Conservation (phyloP, 2,329 filamentous ascomycete genomes). For the Mycosphaerelloides madeirae region DNA sequence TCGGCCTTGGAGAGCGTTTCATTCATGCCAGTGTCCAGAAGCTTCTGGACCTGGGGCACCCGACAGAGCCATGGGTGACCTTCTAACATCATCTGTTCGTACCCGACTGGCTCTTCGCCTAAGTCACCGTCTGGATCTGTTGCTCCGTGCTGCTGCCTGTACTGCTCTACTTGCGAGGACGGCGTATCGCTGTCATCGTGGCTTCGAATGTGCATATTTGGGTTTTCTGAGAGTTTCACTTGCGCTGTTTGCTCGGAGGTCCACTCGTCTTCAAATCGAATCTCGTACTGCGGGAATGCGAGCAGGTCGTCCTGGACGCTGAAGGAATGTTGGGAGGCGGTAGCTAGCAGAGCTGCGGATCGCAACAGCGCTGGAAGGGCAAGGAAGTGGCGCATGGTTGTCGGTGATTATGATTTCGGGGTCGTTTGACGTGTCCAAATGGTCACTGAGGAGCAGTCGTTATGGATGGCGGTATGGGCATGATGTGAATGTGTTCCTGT, state of each 20-base stretch:
- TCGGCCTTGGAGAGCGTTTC: conserved; percentile 49
- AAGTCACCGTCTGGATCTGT: conserved; percentile 8
- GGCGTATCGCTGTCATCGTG: conserved; percentile 1
- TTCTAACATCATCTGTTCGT: conserved; percentile 70
- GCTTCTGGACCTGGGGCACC: conserved; percentile 64
- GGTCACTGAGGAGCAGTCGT: too few relatives aligned
- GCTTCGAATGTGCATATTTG: conserved; percentile 5
- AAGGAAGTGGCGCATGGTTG: conserved; percentile 45
- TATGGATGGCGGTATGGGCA: too few relatives aligned
- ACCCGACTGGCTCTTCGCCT: conserved; percentile 35
- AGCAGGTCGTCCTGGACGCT: conserved; percentile 85
- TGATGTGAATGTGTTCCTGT: too few relatives aligned
- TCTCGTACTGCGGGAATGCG: conserved; percentile 80
- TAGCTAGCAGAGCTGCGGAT: conserved; percentile 41
- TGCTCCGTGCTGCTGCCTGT: conserved; percentile 13
- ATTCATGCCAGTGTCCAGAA: conserved; percentile 30
- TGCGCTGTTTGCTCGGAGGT: conserved; percentile 67
- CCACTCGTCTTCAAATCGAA: conserved; percentile 62
- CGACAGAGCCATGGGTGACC: conserved; percentile 75
- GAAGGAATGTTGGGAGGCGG: conserved; percentile 58
- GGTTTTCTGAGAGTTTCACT: conserved; percentile 46
- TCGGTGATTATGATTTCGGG: too few relatives aligned
- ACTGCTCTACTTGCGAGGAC: conserved; percentile 18
- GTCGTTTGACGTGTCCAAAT: neutral
- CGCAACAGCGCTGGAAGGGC: conserved; percentile 45